Conservation (phyloP, 2,329 filamentous ascomycete species). For the Neoscytalidium dimidiatum region DNA sequence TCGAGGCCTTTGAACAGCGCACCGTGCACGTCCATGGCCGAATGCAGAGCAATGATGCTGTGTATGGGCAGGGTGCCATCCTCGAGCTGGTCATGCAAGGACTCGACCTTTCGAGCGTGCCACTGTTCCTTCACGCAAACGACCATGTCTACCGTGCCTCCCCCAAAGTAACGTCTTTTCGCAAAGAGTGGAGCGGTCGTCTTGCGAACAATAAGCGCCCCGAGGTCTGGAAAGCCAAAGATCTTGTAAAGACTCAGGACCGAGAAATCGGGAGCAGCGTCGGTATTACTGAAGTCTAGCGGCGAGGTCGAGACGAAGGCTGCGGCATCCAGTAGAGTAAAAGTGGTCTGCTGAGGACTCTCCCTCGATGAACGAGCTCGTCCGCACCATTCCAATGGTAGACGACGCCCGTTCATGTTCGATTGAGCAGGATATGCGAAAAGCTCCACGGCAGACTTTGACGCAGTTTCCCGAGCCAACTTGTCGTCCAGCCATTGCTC, state of each 20-base stretch:
- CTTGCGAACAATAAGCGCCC: constrained; percentile 79
- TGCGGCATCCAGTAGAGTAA: constrained; percentile 81
- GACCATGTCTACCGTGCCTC: constrained; percentile 91
- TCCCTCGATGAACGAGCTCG: constrained; percentile 35
- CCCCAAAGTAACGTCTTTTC: constrained; percentile 81
- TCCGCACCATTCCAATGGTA: constrained; percentile 69
- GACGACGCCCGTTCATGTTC: constrained; percentile 81
- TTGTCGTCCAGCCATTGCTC: constrained; percentile 61
- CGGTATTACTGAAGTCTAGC: constrained; percentile 66
- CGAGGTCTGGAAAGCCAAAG: constrained; percentile 94
- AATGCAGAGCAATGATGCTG: constrained; percentile 79
- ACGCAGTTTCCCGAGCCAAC: constrained; percentile 24
- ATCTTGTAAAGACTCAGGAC: constrained; percentile 94
- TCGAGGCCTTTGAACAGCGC: constrained; percentile 72
- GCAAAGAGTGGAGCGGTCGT: constrained; percentile 65
- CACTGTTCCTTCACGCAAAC: constrained; percentile 75
- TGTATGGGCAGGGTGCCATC: constrained; percentile 92
- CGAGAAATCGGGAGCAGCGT: constrained; percentile 75
- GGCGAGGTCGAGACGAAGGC: constrained; percentile 76
- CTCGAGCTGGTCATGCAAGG: constrained; percentile 79
- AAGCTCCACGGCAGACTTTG: constrained; percentile 40
- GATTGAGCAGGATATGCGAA: constrained; percentile 91
- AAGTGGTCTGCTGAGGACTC: constrained; percentile 47
- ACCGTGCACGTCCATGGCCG: constrained; percentile 69
- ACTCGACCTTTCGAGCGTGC: constrained; percentile 74